Percentiles rank a stretch among this genome's conserved stretches.
phyloP scores from a whole-genome alignment of 495 filamentous ascomycete genomes.

The Chaetomium fimeti region DNA sequence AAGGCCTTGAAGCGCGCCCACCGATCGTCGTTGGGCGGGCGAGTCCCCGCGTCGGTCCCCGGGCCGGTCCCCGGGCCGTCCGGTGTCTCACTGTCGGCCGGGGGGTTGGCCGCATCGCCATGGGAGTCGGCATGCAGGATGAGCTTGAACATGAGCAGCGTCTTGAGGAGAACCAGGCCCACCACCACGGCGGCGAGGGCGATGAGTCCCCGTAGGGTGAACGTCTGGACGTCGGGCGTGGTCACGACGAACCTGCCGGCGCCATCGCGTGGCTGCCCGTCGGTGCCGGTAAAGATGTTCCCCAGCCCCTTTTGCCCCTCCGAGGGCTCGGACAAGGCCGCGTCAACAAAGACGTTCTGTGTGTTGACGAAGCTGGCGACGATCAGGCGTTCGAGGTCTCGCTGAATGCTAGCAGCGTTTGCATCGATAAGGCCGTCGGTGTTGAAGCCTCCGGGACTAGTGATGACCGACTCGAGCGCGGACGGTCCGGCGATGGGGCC shows the following conservation, averaged over 20 bases:
- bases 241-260: background rate
- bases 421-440: background rate
- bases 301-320: too few relatives aligned
- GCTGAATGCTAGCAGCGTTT: background rate
- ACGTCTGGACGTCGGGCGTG: background rate
- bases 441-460: background rate
- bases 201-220: background rate
- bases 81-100: too few relatives aligned
- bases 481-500: background rate
- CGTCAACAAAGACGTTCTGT: background rate
- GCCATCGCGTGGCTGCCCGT: background rate
- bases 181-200: background rate
- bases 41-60: too few relatives aligned
- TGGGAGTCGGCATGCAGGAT: too few relatives aligned
- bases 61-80: too few relatives aligned
- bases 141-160: background rate
- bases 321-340: background rate
- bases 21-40: too few relatives aligned
- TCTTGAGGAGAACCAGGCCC: background rate
- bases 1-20: too few relatives aligned
- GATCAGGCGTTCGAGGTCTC: background rate
- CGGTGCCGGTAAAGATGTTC: background rate
- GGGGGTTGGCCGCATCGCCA: too few relatives aligned
- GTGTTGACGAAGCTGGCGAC: background rate
- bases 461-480: background rate